These are phyloP conservation scores for Endocalyx cinctus DNA, from an alignment of 2,329 filamentous ascomycete species.

Conservation along the genomic window DNA sequence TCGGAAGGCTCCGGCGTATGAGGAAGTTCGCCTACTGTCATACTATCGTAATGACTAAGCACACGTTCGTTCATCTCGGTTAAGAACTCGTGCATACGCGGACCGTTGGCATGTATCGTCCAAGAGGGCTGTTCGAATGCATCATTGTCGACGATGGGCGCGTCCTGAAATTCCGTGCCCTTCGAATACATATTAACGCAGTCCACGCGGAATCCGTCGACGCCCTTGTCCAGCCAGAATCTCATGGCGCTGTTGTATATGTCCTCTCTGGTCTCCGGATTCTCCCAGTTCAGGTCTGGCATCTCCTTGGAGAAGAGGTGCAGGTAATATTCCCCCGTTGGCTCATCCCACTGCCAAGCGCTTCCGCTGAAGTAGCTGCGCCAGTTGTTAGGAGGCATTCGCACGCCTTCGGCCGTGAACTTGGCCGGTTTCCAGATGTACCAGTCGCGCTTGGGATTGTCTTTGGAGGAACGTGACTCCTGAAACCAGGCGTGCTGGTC, in stretches of 20 bases:
- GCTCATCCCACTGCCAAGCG: slow-evolving; percentile 51
- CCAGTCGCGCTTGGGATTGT: slow-evolving; percentile 53
- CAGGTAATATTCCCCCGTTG: slow-evolving; percentile 49
- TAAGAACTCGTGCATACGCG: slow-evolving; percentile 58
- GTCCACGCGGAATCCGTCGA: slow-evolving; percentile 63
- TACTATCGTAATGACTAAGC: slow-evolving; percentile 49
- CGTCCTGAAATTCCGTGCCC: slow-evolving; percentile 51
- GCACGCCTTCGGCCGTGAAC: slow-evolving; percentile 47
- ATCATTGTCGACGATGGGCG: slow-evolving; percentile 35
- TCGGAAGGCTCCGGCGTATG: slow-evolving; percentile 46
- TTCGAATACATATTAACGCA: slow-evolving; percentile 67
- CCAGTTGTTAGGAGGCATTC: slow-evolving; percentile 57
- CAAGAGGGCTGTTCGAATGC: slow-evolving; percentile 38
- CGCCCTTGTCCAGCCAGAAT: slow-evolving; percentile 69
- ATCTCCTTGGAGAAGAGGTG: slow-evolving; percentile 65
- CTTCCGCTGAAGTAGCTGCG: slow-evolving; percentile 39
- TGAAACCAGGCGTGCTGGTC: slow-evolving; percentile 55
- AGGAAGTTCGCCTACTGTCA: slow-evolving; percentile 61
- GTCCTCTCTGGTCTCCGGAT: slow-evolving; percentile 58
- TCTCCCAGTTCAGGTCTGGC: slow-evolving; percentile 76
- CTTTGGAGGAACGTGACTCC: slow-evolving; percentile 45
- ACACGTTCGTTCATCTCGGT: slow-evolving; percentile 52
- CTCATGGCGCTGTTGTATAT: slow-evolving; percentile 63
- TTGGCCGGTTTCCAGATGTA: slow-evolving; percentile 61
- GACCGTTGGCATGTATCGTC: slow-evolving; percentile 55